Evolutionary conservation across 2,329 filamentous ascomycete species (phyloP).

Genomic region (Aspergillus sp.): DNA sequence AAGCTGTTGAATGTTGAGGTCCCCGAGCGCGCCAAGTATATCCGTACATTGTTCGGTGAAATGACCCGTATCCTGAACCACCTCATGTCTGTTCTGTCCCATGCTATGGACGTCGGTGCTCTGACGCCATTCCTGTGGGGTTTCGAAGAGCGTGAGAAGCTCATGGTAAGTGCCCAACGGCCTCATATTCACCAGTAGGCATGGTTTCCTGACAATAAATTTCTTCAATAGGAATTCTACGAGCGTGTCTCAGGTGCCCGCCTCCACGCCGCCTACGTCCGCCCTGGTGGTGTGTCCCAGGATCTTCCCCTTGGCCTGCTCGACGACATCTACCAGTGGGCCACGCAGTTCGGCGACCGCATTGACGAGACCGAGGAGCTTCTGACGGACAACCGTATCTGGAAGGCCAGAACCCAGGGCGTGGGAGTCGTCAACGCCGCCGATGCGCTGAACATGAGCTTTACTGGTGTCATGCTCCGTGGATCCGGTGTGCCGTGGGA

Average conservation of each 20-base stretch:
- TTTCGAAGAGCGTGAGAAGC: slow-evolving; percentile 98
- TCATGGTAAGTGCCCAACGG: slow-evolving; percentile 72
- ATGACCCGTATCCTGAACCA: slow-evolving; percentile 95
- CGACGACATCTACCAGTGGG: slow-evolving; percentile 99
- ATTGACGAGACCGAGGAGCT: slow-evolving; percentile 99
- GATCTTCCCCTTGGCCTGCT: slow-evolving; percentile 91
- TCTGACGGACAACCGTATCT: slow-evolving; percentile 98
- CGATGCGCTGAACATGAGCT: slow-evolving; percentile 95
- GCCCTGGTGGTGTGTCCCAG: slow-evolving; percentile 93
- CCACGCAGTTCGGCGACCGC: slow-evolving; percentile 96
- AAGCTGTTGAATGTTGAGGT: slow-evolving; percentile 97
- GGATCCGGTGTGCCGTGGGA: slow-evolving; percentile 96
- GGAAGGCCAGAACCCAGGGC: slow-evolving; percentile 89
- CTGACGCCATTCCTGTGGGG: slow-evolving; percentile 98
- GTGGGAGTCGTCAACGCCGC: slow-evolving; percentile 87
- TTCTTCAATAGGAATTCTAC: slow-evolving; percentile 80
- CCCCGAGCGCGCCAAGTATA: slow-evolving; percentile 93
- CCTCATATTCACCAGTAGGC: neutral
- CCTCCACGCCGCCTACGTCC: slow-evolving; percentile 94
- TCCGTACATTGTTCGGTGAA: slow-evolving; percentile 92
- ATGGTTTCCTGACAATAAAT: neutral
- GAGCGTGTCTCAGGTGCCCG: slow-evolving; percentile 97
- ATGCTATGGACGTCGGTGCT: slow-evolving; percentile 98
- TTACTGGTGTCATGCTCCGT: slow-evolving; percentile 96
- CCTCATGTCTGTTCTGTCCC: slow-evolving; percentile 93